Evolutionary conservation across 2,329 filamentous ascomycete species (phyloP), one percentile per base, ranked within the genome.

Genomic region (Ceratocystis eucalypticola): DNA sequence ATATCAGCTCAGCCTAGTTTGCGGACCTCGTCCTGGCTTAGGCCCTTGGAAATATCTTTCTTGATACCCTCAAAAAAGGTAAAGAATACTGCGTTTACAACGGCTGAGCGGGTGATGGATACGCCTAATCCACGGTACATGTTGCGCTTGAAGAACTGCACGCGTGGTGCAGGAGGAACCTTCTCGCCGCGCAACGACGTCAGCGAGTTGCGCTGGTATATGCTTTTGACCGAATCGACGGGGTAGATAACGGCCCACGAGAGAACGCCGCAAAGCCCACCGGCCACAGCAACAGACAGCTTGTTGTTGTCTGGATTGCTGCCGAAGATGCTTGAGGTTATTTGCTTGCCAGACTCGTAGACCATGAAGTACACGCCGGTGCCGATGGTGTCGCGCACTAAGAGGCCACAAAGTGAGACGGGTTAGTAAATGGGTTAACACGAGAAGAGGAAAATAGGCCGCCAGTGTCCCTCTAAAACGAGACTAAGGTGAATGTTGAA

Each of bases 51-150:
- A 75, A 85, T 84, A 70, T 80, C 79, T 74, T 86, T 87, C 77
- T 94, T 94, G 71, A 89, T 82, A 71, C 90, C 86, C 76, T 95
- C 90, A 74, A 94, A 95, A 48, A 86, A 88, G 55, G 88, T 91
- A 77, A 95, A 95, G 80, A 95, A 95, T 71, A 95, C 88, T 70
- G 89, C 89, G 74, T 95, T 95, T 71, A 94, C 86, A 64, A 90
- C 80, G 71, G 88, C 91, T 12, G 89, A 92, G 66, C 90, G 85
- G 70, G 84, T 82, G 85, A 94, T 92, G 46, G 88, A 92, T 30
- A 94, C 89, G 25, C 86, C 88, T 2, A 95, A 80, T 37, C 89
- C 90, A 71, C 89, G 85, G 76, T 94, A 95, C 84, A 91, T 91
- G 69, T 87, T 83, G 65, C 80, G 80, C 72, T 88, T 84, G 76